These are phyloP conservation scores for Pseudopediastrum boryanum DNA, from an alignment of 139 green algal species.

Conservation along the genomic window DNA sequence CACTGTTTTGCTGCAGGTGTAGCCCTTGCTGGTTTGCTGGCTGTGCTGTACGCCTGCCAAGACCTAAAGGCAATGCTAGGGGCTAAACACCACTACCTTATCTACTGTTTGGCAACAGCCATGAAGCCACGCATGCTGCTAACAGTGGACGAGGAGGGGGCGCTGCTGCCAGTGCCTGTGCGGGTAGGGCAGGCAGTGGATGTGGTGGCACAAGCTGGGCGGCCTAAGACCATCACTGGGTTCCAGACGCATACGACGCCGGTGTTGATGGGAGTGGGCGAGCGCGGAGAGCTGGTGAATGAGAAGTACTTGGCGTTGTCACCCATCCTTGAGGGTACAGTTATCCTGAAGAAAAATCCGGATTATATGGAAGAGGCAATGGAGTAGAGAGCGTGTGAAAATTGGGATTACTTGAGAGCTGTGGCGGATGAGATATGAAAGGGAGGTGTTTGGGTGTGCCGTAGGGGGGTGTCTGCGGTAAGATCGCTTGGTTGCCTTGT, in stretches of 20 bases:
- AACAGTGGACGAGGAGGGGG: conserved; percentile 90
- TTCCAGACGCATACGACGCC: conserved; percentile 98
- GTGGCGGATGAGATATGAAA: too few species aligned
- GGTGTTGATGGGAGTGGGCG: conserved; percentile 90
- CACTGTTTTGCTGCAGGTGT: conserved; percentile 53
- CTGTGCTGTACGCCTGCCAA: conserved; percentile 78
- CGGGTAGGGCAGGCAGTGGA: conserved; percentile 96
- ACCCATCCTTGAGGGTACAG: conserved; percentile 89
- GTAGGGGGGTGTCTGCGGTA: too few species aligned
- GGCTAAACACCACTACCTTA: conserved; percentile 91
- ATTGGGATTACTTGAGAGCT: too few species aligned
- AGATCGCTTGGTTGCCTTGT: too few species aligned
- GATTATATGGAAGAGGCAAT: conserved; percentile 90
- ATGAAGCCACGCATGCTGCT: conserved; percentile 97
- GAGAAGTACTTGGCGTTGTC: conserved; percentile 92
- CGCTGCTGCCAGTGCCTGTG: conserved; percentile 85
- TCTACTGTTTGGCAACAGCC: conserved; percentile 92
- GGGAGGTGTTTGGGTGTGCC: too few species aligned
- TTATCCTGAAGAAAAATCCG: conserved; percentile 95
- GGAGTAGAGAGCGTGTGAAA: too few species aligned
- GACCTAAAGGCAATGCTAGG: conserved; percentile 76
- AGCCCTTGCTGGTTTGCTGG: conserved; percentile 82
- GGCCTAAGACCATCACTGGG: conserved; percentile 97
- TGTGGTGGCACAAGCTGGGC: conserved; percentile 95
- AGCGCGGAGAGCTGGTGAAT: conserved; percentile 95